These are phyloP conservation scores for Gastrolobium bilobum DNA, from an alignment of 306 rosid species.

Conservation along the genomic window DNA sequence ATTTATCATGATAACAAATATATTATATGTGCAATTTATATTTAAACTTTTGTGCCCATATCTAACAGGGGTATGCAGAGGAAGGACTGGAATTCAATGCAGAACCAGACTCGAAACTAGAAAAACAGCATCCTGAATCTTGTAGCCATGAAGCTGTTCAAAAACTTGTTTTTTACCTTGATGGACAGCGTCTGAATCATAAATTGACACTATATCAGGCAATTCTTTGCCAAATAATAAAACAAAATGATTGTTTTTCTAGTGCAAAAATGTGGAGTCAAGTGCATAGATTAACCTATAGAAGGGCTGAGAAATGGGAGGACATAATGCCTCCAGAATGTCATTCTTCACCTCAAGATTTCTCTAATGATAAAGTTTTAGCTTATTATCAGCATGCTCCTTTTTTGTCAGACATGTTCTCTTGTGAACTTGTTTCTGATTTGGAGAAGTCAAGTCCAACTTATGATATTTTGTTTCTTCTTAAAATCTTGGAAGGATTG, in stretches of 20 bases:
- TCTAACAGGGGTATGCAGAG: constrained; percentile 59
- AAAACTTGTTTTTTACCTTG: constrained; percentile 78
- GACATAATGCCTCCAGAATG: constrained; percentile 49
- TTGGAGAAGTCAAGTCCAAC: constrained; percentile 78
- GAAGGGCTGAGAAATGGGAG: constrained; percentile 55
- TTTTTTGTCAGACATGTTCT: constrained; percentile 71
- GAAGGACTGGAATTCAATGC: constrained; percentile 57
- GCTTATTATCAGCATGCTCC: constrained; percentile 64
- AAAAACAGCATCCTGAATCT: constrained; percentile 56
- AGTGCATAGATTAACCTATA: constrained; percentile 78
- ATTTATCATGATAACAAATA: constrained; percentile 20
- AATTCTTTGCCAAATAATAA: constrained; percentile 72
- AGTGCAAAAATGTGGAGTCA: constrained; percentile 75
- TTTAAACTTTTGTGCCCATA: constrained; percentile 41
- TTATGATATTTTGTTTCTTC: constrained; percentile 75
- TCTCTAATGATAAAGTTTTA: constrained; percentile 51
- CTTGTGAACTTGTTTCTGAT: constrained; percentile 78
- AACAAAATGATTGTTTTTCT: constrained; percentile 67
- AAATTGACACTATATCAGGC: constrained; percentile 84
- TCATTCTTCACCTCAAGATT: constrained; percentile 51
- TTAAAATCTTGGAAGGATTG: constrained; percentile 85
- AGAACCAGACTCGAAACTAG: constrained; percentile 58
- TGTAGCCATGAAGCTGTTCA: constrained; percentile 61
- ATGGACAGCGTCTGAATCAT: constrained; percentile 72
- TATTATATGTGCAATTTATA: neutral